These are phyloP conservation scores for Tephrocybe sp. DNA, from an alignment of 768 basidiomycete genomes.

Conservation along the genomic window DNA sequence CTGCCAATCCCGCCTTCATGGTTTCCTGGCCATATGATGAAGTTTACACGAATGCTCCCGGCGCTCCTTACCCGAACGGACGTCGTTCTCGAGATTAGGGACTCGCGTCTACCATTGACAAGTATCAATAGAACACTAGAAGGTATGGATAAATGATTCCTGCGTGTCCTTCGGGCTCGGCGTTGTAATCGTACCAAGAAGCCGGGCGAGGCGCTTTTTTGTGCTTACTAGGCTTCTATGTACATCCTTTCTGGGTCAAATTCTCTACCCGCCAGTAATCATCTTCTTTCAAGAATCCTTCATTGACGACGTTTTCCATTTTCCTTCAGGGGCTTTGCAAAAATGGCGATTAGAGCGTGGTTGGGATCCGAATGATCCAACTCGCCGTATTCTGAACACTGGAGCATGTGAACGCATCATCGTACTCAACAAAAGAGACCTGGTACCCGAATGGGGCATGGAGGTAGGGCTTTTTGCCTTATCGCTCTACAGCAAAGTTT, in stretches of 20 bases:
- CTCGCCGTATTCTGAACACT: slow-evolving; percentile 36
- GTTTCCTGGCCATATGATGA: slow-evolving; percentile 96
- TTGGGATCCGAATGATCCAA: slow-evolving; percentile 45
- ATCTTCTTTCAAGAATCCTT: neutral
- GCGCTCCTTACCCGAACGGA: slow-evolving; percentile 77
- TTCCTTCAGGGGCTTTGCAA: slow-evolving; percentile 52
- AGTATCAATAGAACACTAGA: slow-evolving; percentile 92
- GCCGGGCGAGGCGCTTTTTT: neutral
- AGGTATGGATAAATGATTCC: slow-evolving; percentile 47
- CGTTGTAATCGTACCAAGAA: slow-evolving; percentile 3
- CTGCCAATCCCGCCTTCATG: slow-evolving; percentile 83
- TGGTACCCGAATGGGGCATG: slow-evolving; percentile 86
- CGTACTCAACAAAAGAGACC: slow-evolving; percentile 90
- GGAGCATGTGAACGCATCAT: slow-evolving; percentile 80
- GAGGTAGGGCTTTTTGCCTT: slow-evolving; percentile 52
- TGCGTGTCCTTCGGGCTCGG: slow-evolving; percentile 25
- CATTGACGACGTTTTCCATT: slow-evolving; percentile 3
- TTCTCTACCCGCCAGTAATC: neutral
- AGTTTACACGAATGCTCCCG: slow-evolving; percentile 78
- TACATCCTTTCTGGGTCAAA: neutral
- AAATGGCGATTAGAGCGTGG: slow-evolving; percentile 72
- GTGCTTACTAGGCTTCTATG: neutral
- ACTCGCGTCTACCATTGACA: slow-evolving; percentile 89
- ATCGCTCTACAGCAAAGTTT: slow-evolving; percentile 3
- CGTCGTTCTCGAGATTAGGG: slow-evolving; percentile 92